phyloP scores from a whole-genome alignment of 192 early-diverging fungal species.

The Chytriomyces hyalinus region DNA sequence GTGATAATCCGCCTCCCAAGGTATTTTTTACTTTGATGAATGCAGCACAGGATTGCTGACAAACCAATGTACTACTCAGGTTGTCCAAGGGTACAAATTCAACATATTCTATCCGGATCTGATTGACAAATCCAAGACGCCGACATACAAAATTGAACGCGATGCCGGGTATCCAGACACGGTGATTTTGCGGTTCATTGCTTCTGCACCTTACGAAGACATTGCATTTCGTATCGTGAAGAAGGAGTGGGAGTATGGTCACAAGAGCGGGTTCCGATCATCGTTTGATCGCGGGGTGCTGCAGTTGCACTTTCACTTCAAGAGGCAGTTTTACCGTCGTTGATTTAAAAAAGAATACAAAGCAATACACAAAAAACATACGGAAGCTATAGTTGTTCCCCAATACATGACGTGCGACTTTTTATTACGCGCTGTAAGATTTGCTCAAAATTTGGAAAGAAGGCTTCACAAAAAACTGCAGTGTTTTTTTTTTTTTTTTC shows the following conservation, averaged over 20 bases:
- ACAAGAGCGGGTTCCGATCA: slow-evolving; percentile 69
- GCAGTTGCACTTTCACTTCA: slow-evolving; percentile 61
- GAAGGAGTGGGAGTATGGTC: slow-evolving; percentile 93
- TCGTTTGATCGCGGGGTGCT: slow-evolving; percentile 53
- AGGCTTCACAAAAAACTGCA: background rate
- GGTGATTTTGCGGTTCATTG: slow-evolving; percentile 83
- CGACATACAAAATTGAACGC: slow-evolving; percentile 84
- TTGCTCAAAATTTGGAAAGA: background rate
- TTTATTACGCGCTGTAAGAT: background rate
- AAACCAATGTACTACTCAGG: slow-evolving; percentile 53
- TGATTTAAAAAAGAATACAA: background rate
- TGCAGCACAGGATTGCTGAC: background rate
- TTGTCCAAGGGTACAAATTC: slow-evolving; percentile 96
- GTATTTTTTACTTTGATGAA: slow-evolving; percentile 21
- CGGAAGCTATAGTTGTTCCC: background rate
- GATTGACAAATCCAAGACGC: slow-evolving; percentile 88
- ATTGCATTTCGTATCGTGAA: slow-evolving; percentile 96
- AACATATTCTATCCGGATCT: slow-evolving; percentile 99
- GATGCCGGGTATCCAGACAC: slow-evolving; percentile 72
- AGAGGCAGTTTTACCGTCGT: slow-evolving; percentile 33
- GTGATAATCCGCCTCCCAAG: slow-evolving; percentile 97
- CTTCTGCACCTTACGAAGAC: slow-evolving; percentile 98
- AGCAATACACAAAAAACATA: background rate
- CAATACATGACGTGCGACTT: background rate
- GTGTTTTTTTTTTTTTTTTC: too few species aligned